Evolutionary conservation across 345 rosid genomes (phyloP).

Genomic region (Arabis alpina): DNA sequence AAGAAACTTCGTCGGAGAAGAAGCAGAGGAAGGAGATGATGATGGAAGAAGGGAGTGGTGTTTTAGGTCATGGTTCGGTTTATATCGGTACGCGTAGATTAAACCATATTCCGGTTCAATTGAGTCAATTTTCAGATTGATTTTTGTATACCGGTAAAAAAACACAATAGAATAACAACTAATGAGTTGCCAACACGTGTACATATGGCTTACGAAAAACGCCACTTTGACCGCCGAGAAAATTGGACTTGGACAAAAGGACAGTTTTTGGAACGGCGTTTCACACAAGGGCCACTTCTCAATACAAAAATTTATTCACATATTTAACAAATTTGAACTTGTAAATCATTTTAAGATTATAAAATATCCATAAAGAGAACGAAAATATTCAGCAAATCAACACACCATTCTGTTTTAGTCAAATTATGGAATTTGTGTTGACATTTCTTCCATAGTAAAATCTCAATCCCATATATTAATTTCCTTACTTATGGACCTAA

Average conservation of each 20-base stretch:
- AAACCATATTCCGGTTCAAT: slow-evolving; percentile 19
- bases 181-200: background rate
- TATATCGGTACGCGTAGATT: background rate
- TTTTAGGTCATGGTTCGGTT: slow-evolving; percentile 39
- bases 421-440: slow-evolving; percentile 3
- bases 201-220: slow-evolving; percentile 13
- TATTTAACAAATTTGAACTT: background rate
- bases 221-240: slow-evolving; percentile 40
- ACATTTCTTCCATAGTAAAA: slow-evolving; percentile 26
- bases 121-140: background rate
- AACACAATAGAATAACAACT: too few species aligned
- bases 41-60: background rate
- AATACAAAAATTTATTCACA: background rate
- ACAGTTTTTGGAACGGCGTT: slow-evolving; percentile 19
- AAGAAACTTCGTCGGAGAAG: slow-evolving; percentile 33
- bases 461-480: background rate
- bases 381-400: slow-evolving; percentile 26
- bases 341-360: background rate
- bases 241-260: slow-evolving; percentile 33
- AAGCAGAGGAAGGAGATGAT: slow-evolving; percentile 28
- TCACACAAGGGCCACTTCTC: slow-evolving; percentile 8
- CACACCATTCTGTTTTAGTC: background rate
- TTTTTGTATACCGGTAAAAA: too few species aligned
- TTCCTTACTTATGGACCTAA: slow-evolving; percentile 23
- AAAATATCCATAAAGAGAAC: background rate